phyloP scores from a whole-genome alignment of 768 basidiomycete genomes.

The Pilatotrama ljubarskyi region DNA sequence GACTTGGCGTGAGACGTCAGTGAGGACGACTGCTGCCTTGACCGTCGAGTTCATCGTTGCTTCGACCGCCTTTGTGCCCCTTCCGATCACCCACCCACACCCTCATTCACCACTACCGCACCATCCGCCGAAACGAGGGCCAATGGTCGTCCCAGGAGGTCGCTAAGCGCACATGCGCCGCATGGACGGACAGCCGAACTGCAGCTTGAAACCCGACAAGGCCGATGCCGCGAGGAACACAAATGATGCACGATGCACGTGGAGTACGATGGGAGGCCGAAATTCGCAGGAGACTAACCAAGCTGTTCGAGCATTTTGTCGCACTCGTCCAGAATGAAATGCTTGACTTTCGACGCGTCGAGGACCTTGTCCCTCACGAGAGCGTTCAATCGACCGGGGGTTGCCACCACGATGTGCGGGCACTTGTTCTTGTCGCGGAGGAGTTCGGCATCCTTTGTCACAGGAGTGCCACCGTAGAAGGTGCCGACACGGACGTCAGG shows the following conservation, averaged over 20 bases:
- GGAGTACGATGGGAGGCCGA: slow-evolving; percentile 52
- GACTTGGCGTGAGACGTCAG: slow-evolving; percentile 14
- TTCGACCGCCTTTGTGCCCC: slow-evolving; percentile 15
- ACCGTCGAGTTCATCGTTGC: slow-evolving; percentile 15
- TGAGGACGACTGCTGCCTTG: slow-evolving; percentile 13
- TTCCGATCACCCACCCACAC: slow-evolving; percentile 13
- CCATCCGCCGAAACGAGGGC: slow-evolving; percentile 25
- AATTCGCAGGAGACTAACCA: slow-evolving; percentile 93
- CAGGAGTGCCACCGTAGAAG: slow-evolving; percentile 96
- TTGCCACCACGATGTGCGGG: slow-evolving; percentile 98
- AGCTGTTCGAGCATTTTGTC: slow-evolving; percentile 99
- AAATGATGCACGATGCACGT: slow-evolving; percentile 44
- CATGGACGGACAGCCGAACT: slow-evolving; percentile 37
- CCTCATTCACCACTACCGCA: slow-evolving; percentile 26
- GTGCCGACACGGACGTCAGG: slow-evolving; percentile 96
- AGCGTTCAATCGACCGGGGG: slow-evolving; percentile 95
- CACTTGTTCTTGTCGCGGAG: slow-evolving; percentile 96
- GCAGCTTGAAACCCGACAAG: slow-evolving; percentile 26
- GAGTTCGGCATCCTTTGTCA: slow-evolving; percentile 89
- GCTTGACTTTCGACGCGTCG: slow-evolving; percentile 95
- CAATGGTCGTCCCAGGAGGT: slow-evolving; percentile 25
- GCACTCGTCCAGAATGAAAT: slow-evolving; percentile 99
- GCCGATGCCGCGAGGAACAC: slow-evolving; percentile 44
- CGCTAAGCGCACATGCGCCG: slow-evolving; percentile 35
- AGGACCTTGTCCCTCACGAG: slow-evolving; percentile 93